Evolutionary conservation across 306 rosid genomes (phyloP).

Genomic region (Glycine tomentella): DNA sequence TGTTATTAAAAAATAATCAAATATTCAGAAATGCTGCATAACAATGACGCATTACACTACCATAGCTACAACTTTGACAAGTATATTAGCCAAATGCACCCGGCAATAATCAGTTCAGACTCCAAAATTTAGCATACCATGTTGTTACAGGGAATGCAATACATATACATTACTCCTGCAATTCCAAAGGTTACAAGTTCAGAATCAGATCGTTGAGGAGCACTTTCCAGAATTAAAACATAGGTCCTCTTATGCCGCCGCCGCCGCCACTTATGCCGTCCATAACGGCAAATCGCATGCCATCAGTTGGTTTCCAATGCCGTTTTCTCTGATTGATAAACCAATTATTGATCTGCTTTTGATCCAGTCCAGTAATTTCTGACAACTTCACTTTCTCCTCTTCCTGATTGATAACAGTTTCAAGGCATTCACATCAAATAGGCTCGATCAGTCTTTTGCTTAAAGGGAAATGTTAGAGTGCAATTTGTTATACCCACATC

Average conservation of each 20-base stretch:
- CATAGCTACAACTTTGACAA: neutral
- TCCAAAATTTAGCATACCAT: neutral
- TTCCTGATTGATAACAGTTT: constrained; percentile 52
- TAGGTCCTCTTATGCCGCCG: constrained; percentile 11
- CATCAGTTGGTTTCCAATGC: constrained; percentile 85
- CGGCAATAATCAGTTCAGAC: neutral
- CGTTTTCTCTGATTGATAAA: constrained; percentile 84
- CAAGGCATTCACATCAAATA: neutral
- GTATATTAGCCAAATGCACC: neutral
- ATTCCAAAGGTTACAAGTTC: neutral
- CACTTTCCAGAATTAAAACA: constrained; percentile 26
- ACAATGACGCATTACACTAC: neutral
- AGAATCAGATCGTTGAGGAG: neutral
- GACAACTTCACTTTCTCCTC: constrained; percentile 71
- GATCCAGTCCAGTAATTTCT: constrained; percentile 65
- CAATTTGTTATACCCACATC: neutral
- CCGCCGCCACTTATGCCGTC: constrained; percentile 18
- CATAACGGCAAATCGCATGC: constrained; percentile 59
- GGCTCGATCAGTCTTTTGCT: too few species aligned
- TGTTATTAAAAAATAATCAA: neutral
- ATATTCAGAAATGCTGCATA: neutral
- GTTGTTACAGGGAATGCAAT: neutral
- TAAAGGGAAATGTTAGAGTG: too few species aligned
- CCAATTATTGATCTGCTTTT: constrained; percentile 86
- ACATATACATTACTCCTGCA: neutral